These are phyloP conservation scores for Yueomyces sinensis DNA, from an alignment of 805 yeast genomes.

Conservation along the genomic window DNA sequence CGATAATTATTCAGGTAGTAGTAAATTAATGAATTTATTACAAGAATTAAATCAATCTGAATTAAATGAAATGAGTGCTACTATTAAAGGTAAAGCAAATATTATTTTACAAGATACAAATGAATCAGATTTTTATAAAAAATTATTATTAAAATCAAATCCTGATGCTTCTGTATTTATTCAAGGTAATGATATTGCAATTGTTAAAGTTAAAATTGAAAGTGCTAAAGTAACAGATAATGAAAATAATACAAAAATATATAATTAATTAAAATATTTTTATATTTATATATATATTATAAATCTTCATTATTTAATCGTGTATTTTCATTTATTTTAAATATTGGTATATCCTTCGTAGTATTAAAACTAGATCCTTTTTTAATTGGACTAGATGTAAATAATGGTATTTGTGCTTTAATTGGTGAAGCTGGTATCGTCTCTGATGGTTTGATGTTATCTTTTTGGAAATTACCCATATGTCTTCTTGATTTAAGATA, in stretches of 20 bases:
- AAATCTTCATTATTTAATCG: too few species aligned
- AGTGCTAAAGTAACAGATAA: conserved; percentile 72
- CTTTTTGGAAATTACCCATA: conserved; percentile 20
- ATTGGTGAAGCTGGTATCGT: conserved; percentile 22
- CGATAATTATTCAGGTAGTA: conserved; percentile 18
- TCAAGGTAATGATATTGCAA: conserved; percentile 46
- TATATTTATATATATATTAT: too few species aligned
- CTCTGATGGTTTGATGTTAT: conserved; percentile 18
- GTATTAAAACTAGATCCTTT: conserved; percentile 1
- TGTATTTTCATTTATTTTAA: too few species aligned
- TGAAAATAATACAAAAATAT: conserved; percentile 38
- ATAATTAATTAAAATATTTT: too few species aligned
- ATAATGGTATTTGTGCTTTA: conserved; percentile 16
- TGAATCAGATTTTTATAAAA: conserved; percentile 47
- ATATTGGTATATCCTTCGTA: too few species aligned
- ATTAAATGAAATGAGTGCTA: conserved; percentile 68
- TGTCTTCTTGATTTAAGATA: conserved; percentile 22
- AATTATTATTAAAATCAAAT: conserved; percentile 44
- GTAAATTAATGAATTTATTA: conserved; percentile 45
- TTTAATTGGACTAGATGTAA: conserved; percentile 23
- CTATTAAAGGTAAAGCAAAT: conserved; percentile 59
- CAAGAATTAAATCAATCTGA: conserved; percentile 71
- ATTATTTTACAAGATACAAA: conserved; percentile 34
- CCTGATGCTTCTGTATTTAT: conserved; percentile 63
- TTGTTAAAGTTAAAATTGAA: conserved; percentile 50